Evolutionary conservation across 257 asterid species (phyloP).

Genomic region (Solanum habrochaites): DNA sequence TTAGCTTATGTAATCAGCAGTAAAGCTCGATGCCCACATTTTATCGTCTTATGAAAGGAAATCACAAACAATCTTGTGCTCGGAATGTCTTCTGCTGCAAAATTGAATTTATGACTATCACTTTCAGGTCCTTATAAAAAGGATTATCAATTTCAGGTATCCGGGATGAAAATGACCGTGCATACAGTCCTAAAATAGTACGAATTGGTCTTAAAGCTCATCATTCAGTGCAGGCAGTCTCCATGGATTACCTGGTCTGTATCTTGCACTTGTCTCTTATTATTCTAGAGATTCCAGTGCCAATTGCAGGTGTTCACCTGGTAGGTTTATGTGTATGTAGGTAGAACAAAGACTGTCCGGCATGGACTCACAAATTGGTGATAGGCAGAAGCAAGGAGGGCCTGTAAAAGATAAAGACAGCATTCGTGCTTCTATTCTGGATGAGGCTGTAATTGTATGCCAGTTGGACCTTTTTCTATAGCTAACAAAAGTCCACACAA

Average conservation of each 20-base stretch:
- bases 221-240: constrained; percentile 87
- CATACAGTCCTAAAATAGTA: constrained; percentile 88
- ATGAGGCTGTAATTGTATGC: constrained; percentile 89
- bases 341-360: constrained; percentile 83
- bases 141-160: constrained; percentile 46
- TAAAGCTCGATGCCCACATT: background rate
- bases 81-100: background rate
- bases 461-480: constrained; percentile 1
- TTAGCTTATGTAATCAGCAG: background rate
- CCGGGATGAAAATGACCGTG: constrained; percentile 75
- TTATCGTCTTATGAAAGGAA: background rate
- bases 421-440: constrained; percentile 78
- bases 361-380: constrained; percentile 56
- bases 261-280: constrained; percentile 1
- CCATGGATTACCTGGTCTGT: constrained; percentile 89
- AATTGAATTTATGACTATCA: background rate
- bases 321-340: constrained; percentile 21
- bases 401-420: constrained; percentile 60
- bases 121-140: constrained; percentile 31
- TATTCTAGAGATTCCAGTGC: background rate
- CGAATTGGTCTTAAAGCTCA: constrained; percentile 91
- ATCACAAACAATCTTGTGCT: background rate
- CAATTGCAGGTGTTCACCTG: background rate
- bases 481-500: background rate
- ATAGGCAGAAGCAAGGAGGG: constrained; percentile 88